Conservation (phyloP, 139 green algal species). For the Chlamydomonas asymmetrica region DNA sequence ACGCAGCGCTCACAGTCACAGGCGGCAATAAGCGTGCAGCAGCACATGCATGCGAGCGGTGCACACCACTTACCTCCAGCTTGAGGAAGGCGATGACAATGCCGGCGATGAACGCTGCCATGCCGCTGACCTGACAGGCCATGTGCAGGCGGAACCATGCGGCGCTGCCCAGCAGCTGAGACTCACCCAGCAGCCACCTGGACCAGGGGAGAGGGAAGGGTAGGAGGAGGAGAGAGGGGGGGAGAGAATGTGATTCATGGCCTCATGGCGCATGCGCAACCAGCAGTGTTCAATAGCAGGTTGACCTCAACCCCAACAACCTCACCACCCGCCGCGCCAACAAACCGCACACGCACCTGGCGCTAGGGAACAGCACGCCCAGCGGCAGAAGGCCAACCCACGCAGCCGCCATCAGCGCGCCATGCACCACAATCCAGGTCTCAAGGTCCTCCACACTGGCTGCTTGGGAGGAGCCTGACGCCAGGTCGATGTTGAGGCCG, state of each 20-base stretch:
- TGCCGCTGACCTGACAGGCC: constrained; percentile 10
- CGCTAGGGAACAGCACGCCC: constrained; percentile 9
- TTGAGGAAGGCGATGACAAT: constrained; percentile 17
- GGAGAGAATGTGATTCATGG: no score
- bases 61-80: no score
- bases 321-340: no score
- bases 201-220: neutral
- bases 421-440: constrained; percentile 31
- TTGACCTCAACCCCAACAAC: no score
- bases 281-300: no score
- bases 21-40: no score
- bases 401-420: constrained; percentile 28
- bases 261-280: no score
- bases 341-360: no score
- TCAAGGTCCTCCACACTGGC: neutral
- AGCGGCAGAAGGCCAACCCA: constrained; percentile 30
- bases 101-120: constrained; percentile 16
- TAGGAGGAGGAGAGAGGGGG: neutral
- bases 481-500: constrained; percentile 8
- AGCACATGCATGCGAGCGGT: no score
- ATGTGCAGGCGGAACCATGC: constrained; percentile 20
- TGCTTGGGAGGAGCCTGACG: neutral
- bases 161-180: neutral
- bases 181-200: constrained; percentile 13
- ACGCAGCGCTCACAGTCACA: no score